Base-by-base conservation (phyloP, 169 alveolate genomes). In the Pseudocohnilembus persalinus region DNA sequence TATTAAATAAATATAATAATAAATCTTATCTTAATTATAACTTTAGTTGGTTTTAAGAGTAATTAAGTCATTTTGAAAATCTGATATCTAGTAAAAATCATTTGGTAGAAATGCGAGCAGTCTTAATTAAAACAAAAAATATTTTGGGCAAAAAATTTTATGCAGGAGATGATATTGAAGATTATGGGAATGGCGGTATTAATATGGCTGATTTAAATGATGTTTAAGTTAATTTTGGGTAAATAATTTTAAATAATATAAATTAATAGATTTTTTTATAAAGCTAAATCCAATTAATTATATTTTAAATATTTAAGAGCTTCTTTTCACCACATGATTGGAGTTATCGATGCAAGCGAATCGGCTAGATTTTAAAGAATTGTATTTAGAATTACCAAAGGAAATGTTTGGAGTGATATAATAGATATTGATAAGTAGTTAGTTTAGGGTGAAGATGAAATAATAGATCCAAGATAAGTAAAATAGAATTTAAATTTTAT, bases 361-460 rank as follows among this genome's bases (percentile, higher is more conserved):
- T 93, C 97, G 84, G 95, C 91, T 79, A 95, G 98, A 74, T 98
- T 98, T 88, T 96, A 99, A 75, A 94, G 99, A 82, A 96, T 99
- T 74, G 91, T 99, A 4, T 98, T 98, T 93, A 96, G 99, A 88
- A 97, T 99, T 0, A 97, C 99, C 79, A 91, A 99, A 78, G 99
- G 99, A 1, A 99, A 98, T 80, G 98, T 99, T 33, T 95, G 97
- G 92, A 94, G 98, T 30, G 92, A 92, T 76, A 96, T 98, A 82
- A 96, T 93, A 82, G 98, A 97, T 72, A 95, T 97, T 29, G 95
- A 95, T 34, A 96, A 92, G 74, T 6, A 82, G 28, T n/a, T 73
- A 26, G 29, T 20, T 16, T 65, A 72, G 29, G 77, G 28, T 73
- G n/a, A 77, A 31, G 82, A 74, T 82, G 73, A 32, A 78, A 29